Evolutionary conservation across 306 rosid genomes (phyloP).

Genomic region (Adenanthera pavonina): DNA sequence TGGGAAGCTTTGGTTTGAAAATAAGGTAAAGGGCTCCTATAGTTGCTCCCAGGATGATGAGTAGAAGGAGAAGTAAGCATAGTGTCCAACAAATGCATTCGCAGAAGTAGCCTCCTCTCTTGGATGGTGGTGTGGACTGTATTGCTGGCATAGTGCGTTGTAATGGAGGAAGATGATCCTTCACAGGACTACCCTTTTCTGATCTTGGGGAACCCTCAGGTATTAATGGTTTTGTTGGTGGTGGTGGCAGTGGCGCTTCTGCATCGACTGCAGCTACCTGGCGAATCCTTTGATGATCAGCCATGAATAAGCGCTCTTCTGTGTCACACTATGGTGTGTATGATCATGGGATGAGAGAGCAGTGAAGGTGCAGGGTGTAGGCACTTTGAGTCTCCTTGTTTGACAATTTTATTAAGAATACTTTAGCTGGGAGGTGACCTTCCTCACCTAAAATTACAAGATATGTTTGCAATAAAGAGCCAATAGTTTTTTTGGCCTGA

Average conservation of each 20-base stretch:
- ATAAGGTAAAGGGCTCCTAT: slow-evolving; percentile 53
- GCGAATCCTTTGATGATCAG: slow-evolving; percentile 1
- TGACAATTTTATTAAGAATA: not conserved
- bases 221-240: slow-evolving; percentile 25
- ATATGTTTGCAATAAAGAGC: not conserved
- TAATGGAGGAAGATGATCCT: slow-evolving; percentile 10
- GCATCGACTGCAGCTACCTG: not conserved
- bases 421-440: slow-evolving; percentile 7
- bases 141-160: slow-evolving; percentile 17
- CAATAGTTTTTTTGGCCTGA: not conserved
- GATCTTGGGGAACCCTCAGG: slow-evolving; percentile 28
- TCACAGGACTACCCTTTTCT: slow-evolving; percentile 34
- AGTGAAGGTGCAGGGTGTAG: not conserved
- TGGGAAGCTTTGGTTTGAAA: slow-evolving; percentile 64
- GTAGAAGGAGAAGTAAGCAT: slow-evolving; percentile 45
- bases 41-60: slow-evolving; percentile 51
- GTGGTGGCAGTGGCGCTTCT: not conserved
- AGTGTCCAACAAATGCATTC: slow-evolving; percentile 55
- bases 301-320: not conserved
- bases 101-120: slow-evolving; percentile 46
- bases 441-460: slow-evolving; percentile 14
- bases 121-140: slow-evolving; percentile 39
- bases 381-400: not conserved
- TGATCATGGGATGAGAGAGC: not conserved
- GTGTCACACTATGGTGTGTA: not conserved